phyloP scores from a whole-genome alignment of 495 filamentous ascomycete genomes.

The Daldinia loculata region DNA sequence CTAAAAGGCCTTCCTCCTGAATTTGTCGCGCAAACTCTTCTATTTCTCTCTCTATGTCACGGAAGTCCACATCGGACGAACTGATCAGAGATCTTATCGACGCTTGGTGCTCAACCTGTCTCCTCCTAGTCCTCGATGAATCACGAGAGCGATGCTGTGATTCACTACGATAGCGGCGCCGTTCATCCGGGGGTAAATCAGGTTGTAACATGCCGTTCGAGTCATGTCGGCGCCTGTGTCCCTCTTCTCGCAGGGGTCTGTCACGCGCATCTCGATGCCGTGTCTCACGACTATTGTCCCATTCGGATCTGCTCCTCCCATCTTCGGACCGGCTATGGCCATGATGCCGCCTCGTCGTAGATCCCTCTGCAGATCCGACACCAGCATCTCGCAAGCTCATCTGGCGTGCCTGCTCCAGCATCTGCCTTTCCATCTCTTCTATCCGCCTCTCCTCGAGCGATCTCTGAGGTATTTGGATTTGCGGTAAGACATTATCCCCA shows the following conservation, averaged over 20 bases:
- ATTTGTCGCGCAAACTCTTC: conserved; percentile 91
- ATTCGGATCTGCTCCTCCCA: conserved; percentile 41
- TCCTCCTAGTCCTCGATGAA: conserved; percentile 46
- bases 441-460: conserved; percentile 56
- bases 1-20: conserved; percentile 83
- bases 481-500: conserved; percentile 78
- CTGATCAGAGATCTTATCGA: conserved; percentile 85
- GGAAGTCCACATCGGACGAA: conserved; percentile 73
- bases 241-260: conserved; percentile 42
- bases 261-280: conserved; percentile 33
- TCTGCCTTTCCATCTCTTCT: conserved; percentile 71
- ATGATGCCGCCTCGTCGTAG: conserved; percentile 53
- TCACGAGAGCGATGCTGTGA: conserved; percentile 49
- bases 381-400: conserved; percentile 75
- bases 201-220: conserved; percentile 45
- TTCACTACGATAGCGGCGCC: conserved; percentile 50
- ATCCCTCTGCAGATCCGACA: conserved; percentile 50
- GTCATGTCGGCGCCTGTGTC: conserved; percentile 44
- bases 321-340: conserved; percentile 58
- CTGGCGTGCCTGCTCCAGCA: conserved; percentile 75
- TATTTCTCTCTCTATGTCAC: conserved; percentile 71
- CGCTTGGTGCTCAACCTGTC: conserved; percentile 83
- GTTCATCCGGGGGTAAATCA: conserved; percentile 44
- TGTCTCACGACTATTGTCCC: conserved; percentile 47
- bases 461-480: conserved; percentile 55